A percentile compares a stretch with the other conserved stretches of the same genome.
Evolutionary conservation across 495 filamentous ascomycete species (phyloP).

Genomic region (Cercophora sp.): DNA sequence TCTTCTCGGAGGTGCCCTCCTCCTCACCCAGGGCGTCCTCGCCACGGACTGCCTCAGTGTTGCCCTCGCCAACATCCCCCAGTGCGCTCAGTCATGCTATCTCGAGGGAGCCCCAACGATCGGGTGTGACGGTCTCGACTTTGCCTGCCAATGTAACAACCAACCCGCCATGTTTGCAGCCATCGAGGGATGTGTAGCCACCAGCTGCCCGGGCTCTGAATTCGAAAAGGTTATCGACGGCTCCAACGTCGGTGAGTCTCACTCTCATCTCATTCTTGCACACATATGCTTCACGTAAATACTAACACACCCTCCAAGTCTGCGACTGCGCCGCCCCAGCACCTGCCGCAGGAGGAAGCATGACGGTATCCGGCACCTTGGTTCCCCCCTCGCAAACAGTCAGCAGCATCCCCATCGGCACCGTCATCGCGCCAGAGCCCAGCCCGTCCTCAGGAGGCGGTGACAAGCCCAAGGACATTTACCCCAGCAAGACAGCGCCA

Average conservation of each 20-base stretch:
- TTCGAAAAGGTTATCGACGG: constrained; percentile 27
- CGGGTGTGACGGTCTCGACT: constrained; percentile 28
- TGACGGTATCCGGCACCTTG: constrained; percentile 1
- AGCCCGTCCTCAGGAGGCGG: neutral
- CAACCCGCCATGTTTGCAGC: constrained; percentile 24
- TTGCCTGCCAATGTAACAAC: constrained; percentile 29
- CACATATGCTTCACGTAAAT: too few species aligned
- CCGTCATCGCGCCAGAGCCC: too few species aligned
- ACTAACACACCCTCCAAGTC: constrained; percentile 5
- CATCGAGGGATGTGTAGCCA: constrained; percentile 27
- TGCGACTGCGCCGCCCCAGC: constrained; percentile 10
- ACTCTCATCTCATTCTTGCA: neutral
- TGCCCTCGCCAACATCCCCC: constrained; percentile 24
- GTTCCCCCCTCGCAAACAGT: too few species aligned
- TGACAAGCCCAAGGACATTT: neutral
- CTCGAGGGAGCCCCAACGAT: constrained; percentile 19
- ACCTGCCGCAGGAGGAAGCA: neutral
- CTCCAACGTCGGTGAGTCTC: constrained; percentile 17
- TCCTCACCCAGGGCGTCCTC: neutral
- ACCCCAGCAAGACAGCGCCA: neutral
- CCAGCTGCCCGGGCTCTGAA: constrained; percentile 17
- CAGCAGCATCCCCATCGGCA: too few species aligned
- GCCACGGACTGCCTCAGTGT: constrained; percentile 22
- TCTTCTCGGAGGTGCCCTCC: constrained; percentile 1
- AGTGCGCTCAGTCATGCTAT: constrained; percentile 31